Conservation (phyloP, 2,329 filamentous ascomycete species). For the Alternaria arbusti region DNA sequence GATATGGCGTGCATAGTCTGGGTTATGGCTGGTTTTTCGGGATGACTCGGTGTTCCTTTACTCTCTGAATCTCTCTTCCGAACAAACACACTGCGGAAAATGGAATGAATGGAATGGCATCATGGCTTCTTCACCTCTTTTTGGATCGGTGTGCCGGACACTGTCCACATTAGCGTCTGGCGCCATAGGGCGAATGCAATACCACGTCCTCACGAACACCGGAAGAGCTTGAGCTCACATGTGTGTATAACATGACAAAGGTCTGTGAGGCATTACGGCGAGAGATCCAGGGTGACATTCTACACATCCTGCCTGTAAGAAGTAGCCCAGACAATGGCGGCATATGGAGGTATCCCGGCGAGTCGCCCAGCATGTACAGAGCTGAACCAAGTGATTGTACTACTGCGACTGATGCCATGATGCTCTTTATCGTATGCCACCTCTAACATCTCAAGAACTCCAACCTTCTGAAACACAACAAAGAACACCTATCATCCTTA, state of each 20-base stretch:
- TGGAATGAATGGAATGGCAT: slow-evolving; percentile 41
- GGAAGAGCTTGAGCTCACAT: neutral
- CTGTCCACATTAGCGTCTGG: slow-evolving; percentile 37
- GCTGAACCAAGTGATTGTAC: neutral
- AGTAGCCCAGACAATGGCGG: neutral
- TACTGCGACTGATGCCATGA: neutral
- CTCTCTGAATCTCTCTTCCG: slow-evolving; percentile 30
- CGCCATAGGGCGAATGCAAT: slow-evolving; percentile 46
- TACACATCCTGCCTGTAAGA: neutral
- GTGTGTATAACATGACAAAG: neutral
- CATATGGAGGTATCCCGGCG: neutral
- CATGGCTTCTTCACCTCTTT: slow-evolving; percentile 33
- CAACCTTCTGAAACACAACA: neutral
- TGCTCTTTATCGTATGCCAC: neutral
- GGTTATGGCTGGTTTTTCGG: slow-evolving; percentile 37
- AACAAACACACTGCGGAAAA: slow-evolving; percentile 28
- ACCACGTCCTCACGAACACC: slow-evolving; percentile 41
- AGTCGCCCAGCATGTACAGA: neutral
- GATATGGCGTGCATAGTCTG: slow-evolving; percentile 30
- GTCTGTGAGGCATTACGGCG: too few relatives aligned
- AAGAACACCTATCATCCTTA: neutral
- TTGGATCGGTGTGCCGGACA: slow-evolving; percentile 31
- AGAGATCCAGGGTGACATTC: neutral
- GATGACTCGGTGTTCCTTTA: slow-evolving; percentile 40
- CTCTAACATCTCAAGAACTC: neutral